These are phyloP conservation scores for Gastrolobium bilobum DNA, from an alignment of 306 rosid species.

Conservation along the genomic window DNA sequence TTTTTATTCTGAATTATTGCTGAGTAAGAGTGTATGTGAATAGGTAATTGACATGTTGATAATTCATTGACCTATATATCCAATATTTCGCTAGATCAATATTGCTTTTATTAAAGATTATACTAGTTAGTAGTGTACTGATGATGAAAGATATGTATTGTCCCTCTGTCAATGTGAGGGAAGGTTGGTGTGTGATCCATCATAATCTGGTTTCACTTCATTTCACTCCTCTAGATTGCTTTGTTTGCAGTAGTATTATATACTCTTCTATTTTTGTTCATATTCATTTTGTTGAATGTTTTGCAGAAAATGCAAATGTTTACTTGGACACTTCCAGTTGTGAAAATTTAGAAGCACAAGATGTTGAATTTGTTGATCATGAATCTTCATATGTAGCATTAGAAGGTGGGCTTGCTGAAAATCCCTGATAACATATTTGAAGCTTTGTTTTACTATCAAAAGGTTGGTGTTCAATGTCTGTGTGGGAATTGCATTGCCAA, in stretches of 20 bases:
- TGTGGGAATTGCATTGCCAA: constrained; percentile 99
- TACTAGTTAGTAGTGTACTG: constrained; percentile 3
- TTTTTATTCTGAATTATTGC: constrained; percentile 25
- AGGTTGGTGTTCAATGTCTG: constrained; percentile 96
- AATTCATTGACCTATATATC: constrained; percentile 30
- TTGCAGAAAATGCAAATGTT: constrained; percentile 65
- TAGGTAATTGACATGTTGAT: constrained; percentile 20
- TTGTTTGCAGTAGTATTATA: constrained; percentile 34
- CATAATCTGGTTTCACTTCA: constrained; percentile 37
- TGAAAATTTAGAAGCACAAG: constrained; percentile 69
- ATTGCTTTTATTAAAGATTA: constrained; percentile 5
- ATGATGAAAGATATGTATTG: constrained; percentile 31
- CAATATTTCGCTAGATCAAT: constrained; percentile 4
- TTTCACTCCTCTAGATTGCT: constrained; percentile 33
- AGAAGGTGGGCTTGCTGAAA: constrained; percentile 94
- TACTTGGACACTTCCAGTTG: constrained; percentile 58
- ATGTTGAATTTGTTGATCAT: constrained; percentile 59
- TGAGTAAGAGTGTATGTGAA: neutral
- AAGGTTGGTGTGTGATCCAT: constrained; percentile 31
- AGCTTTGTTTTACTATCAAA: constrained; percentile 95
- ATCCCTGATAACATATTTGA: constrained; percentile 76
- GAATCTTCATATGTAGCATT: constrained; percentile 73
- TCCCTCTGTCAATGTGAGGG: constrained; percentile 24
- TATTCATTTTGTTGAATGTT: constrained; percentile 44
- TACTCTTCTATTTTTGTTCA: constrained; percentile 14